Percentiles rank a stretch among this genome's conserved stretches.
Evolutionary conservation across 768 basidiomycete genomes (phyloP).

Genomic region (Tricholoma furcatifolium): DNA sequence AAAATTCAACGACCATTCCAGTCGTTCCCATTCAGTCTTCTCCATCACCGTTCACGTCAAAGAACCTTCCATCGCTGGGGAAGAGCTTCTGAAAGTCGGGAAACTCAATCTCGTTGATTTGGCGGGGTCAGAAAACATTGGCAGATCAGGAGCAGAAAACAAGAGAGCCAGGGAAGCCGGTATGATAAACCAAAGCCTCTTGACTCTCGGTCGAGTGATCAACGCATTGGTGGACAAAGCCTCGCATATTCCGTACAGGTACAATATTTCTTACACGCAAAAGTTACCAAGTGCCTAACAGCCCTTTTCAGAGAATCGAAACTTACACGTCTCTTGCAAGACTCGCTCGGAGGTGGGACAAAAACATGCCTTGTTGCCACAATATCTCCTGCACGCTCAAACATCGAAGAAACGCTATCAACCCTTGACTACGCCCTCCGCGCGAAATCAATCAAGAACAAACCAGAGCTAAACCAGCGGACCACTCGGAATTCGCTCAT

Average conservation of each 20-base stretch:
- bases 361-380: constrained; percentile 99
- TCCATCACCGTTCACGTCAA: constrained; percentile 94
- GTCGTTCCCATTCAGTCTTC: constrained; percentile 97
- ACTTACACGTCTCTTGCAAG: constrained; percentile 95
- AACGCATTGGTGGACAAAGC: constrained; percentile 93
- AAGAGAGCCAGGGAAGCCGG: constrained; percentile 95
- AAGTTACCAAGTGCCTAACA: background rate
- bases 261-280: constrained; percentile 12
- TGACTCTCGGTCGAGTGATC: constrained; percentile 97
- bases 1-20: constrained; percentile 96
- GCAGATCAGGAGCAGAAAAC: constrained; percentile 92
- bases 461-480: constrained; percentile 92
- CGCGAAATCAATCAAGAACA: constrained; percentile 93
- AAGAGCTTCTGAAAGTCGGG: constrained; percentile 89
- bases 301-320: constrained; percentile 77
- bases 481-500: constrained; percentile 90
- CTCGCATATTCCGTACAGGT: constrained; percentile 94
- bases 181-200: constrained; percentile 96
- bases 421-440: constrained; percentile 96
- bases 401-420: constrained; percentile 95
- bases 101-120: constrained; percentile 97
- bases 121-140: constrained; percentile 97
- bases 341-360: constrained; percentile 95
- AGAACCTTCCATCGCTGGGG: constrained; percentile 72
- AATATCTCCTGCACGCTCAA: constrained; percentile 88